phyloP scores from a whole-genome alignment of 306 rosid species.

The Castanea crenata region DNA sequence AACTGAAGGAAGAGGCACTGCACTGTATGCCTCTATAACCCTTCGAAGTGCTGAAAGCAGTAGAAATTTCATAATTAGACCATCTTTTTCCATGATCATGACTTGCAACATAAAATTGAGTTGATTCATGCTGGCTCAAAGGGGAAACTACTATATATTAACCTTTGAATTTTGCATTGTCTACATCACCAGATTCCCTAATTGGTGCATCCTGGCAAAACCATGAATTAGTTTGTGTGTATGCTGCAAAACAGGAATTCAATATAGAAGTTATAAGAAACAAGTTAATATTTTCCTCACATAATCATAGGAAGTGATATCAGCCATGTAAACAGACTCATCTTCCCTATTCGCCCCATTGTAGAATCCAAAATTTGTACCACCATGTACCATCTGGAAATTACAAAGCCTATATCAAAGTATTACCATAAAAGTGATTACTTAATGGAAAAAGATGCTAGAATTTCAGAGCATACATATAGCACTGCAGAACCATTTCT shows the following conservation, averaged over 20 bases:
- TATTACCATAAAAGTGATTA: slow-evolving; percentile 12
- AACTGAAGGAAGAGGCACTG: slow-evolving; percentile 55
- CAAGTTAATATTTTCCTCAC: slow-evolving; percentile 44
- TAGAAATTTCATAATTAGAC: slow-evolving; percentile 15
- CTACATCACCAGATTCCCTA: slow-evolving; percentile 82
- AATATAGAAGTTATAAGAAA: slow-evolving; percentile 8
- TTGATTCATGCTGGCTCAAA: not conserved
- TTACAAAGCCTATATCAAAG: slow-evolving; percentile 24
- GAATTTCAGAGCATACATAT: slow-evolving; percentile 53
- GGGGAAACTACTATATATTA: not conserved
- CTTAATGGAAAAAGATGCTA: slow-evolving; percentile 11
- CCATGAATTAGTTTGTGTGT: slow-evolving; percentile 16
- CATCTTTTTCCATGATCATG: slow-evolving; percentile 18
- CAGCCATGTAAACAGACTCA: slow-evolving; percentile 74
- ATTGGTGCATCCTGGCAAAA: slow-evolving; percentile 89
- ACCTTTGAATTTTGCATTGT: slow-evolving; percentile 83
- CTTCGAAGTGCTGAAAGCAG: slow-evolving; percentile 70
- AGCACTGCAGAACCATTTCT: slow-evolving; percentile 86
- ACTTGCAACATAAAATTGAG: not conserved
- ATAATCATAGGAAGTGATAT: slow-evolving; percentile 92
- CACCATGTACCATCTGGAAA: slow-evolving; percentile 92
- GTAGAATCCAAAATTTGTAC: slow-evolving; percentile 92
- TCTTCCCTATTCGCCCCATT: slow-evolving; percentile 72
- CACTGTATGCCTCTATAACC: slow-evolving; percentile 59
- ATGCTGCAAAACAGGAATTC: slow-evolving; percentile 14